phyloP scores from a whole-genome alignment of 23 red algal genomes.

The Gracilaria gracilis region DNA sequence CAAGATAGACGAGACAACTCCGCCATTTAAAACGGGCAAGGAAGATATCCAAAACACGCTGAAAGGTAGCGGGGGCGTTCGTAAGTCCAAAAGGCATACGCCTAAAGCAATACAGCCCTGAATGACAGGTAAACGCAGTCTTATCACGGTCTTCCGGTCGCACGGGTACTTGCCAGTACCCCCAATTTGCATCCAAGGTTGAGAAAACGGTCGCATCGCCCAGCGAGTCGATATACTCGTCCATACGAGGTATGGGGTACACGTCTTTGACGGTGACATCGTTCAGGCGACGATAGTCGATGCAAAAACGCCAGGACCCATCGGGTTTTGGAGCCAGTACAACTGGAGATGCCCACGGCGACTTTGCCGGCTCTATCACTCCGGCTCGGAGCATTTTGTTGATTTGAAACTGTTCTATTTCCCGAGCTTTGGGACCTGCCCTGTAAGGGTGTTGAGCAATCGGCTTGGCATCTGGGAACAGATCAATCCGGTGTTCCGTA shows the following conservation, averaged over 20 bases:
- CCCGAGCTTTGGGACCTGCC: neutral
- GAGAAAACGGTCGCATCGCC: conserved; percentile 34
- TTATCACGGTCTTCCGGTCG: neutral
- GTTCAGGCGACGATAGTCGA: conserved; percentile 37
- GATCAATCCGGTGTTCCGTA: no score
- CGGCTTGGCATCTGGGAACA: no score
- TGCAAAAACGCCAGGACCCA: conserved; percentile 30
- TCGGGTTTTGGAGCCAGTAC: conserved; percentile 42
- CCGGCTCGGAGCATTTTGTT: conserved; percentile 13
- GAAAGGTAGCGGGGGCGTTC: no score
- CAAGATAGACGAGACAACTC: conserved; percentile 13
- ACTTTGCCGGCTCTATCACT: conserved; percentile 17
- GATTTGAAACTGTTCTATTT: conserved; percentile 4
- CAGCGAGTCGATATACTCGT: conserved; percentile 57
- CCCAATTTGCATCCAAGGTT: conserved; percentile 51
- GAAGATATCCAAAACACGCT: no score
- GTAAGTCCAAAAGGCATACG: neutral
- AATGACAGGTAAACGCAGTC: conserved; percentile 28
- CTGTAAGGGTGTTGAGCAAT: no score
- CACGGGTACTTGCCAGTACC: conserved; percentile 38
- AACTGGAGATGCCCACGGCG: conserved; percentile 34
- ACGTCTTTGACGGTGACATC: conserved; percentile 22
- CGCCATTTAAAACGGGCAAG: conserved; percentile 16
- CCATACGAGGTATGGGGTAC: conserved; percentile 45
- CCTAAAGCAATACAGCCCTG: neutral